Conservation (phyloP, 2,329 filamentous ascomycete genomes). For the Ophiocordyceps robertsii region DNA sequence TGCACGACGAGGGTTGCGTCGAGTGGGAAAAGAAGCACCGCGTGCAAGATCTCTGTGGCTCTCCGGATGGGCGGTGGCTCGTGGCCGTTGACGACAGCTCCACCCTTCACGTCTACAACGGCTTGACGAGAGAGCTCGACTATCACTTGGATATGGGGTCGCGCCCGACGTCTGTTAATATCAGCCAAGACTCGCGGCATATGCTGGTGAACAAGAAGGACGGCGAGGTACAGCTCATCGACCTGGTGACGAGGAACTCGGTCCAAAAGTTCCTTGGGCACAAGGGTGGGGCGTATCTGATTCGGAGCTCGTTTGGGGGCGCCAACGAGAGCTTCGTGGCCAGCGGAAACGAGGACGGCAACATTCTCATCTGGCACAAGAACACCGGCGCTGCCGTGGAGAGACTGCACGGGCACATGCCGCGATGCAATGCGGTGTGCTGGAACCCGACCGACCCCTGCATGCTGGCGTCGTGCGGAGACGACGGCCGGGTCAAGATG, state of each 20-base stretch:
- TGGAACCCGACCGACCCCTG: slow-evolving; percentile 78
- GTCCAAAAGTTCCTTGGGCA: slow-evolving; percentile 66
- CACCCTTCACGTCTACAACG: slow-evolving; percentile 72
- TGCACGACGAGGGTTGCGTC: slow-evolving; percentile 46
- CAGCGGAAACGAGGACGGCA: slow-evolving; percentile 72
- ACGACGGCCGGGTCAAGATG: slow-evolving; percentile 78
- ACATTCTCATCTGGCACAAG: slow-evolving; percentile 84
- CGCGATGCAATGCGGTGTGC: slow-evolving; percentile 71
- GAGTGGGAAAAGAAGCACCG: slow-evolving; percentile 60
- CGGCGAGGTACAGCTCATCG: slow-evolving; percentile 64
- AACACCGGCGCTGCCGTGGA: slow-evolving; percentile 65
- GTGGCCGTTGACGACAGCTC: slow-evolving; percentile 61
- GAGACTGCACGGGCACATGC: slow-evolving; percentile 58
- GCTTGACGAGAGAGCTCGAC: slow-evolving; percentile 57
- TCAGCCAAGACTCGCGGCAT: slow-evolving; percentile 68
- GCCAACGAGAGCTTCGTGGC: slow-evolving; percentile 85
- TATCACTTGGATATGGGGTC: slow-evolving; percentile 54
- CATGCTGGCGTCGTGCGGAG: slow-evolving; percentile 83
- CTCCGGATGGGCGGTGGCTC: slow-evolving; percentile 64
- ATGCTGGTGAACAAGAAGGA: slow-evolving; percentile 73
- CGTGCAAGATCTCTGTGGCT: slow-evolving; percentile 75
- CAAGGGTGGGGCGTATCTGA: slow-evolving; percentile 61
- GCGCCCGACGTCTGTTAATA: slow-evolving; percentile 64
- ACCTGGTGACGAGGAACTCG: slow-evolving; percentile 59
- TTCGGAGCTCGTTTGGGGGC: slow-evolving; percentile 74